Base-by-base conservation (phyloP, 495 filamentous ascomycete species). In the Cairneyella variabilis region DNA sequence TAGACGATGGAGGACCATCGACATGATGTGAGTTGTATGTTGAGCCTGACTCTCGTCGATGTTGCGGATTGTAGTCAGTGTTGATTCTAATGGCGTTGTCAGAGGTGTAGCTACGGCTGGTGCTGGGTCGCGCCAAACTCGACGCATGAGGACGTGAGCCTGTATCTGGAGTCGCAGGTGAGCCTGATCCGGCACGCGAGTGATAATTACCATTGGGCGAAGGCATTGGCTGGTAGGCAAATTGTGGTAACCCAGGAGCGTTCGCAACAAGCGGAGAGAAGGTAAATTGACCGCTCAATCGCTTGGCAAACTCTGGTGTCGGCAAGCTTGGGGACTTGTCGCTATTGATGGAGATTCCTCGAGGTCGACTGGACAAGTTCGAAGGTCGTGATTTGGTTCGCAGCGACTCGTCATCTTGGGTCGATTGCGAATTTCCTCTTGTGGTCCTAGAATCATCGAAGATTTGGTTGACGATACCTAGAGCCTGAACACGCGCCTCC, bases 281-380 rank as follows among this genome's bases (percentile, higher is more conserved):
- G 27, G 66, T 69, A 53, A 82, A 79, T 27, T 79, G 70, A 17
- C 78, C 57, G 50, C 77, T 83, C 48, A 79, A 69, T 21, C 77
- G 75, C 48, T 77, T 79, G 28, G 66, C 69, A 57, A 80, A 78
- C 41, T 82, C 79, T 1, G 75, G 79, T 48, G 70, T 83, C 60
- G 70, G 82, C 52, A 72, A 69, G 72, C 53, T 80, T 1, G 87
- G 85, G 3, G 83, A 83, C 25, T 75, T 68, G 23, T 89, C 86
- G 56, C 78, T 79, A 56, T 78, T 82, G 45, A 87, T 53, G 10
- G 83, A 91, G 12, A 78, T 54, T 16, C 83, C 82, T 5, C 85
- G 64, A 38, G 56, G 39, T 17, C 62, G 62, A 47, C 39, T 59
- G 5, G 49, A 54, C 1, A 55, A 20, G 45, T 56, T 50, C 16